Conservation (phyloP, 2,329 filamentous ascomycete genomes). For the Cylindrodendrum hubeiense region DNA sequence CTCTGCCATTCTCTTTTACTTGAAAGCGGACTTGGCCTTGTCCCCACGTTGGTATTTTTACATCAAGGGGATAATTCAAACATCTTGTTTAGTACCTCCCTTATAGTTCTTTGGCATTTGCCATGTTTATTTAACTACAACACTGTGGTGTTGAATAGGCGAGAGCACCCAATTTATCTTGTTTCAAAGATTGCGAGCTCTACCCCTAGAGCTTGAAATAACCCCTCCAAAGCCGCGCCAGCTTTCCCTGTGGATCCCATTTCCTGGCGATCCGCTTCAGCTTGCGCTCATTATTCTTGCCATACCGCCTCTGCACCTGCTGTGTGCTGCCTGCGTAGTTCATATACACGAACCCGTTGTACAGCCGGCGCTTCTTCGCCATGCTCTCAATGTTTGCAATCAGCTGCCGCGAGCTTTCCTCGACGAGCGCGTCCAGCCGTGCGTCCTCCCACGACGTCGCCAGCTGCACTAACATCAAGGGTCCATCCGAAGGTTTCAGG, state of each 20-base stretch:
- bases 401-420: conserved; percentile 9
- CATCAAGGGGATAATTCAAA: too few relatives aligned
- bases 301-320: conserved; percentile 21
- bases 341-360: conserved; percentile 25
- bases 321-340: conserved; percentile 28
- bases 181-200: conserved; percentile 56
- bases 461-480: conserved; percentile 20
- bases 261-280: conserved; percentile 19
- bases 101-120: too few relatives aligned
- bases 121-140: too few relatives aligned
- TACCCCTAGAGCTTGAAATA: conserved; percentile 22
- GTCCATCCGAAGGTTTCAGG: conserved; percentile 1
- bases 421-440: neutral
- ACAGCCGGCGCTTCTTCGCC: conserved; percentile 15
- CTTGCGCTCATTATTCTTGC: conserved; percentile 11
- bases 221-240: conserved; percentile 17
- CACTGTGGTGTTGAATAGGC: neutral
- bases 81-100: too few relatives aligned
- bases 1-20: too few relatives aligned
- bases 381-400: neutral
- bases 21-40: too few relatives aligned
- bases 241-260: conserved; percentile 18
- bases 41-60: too few relatives aligned
- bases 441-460: conserved; percentile 21
- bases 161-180: neutral